Evolutionary conservation across 2,329 filamentous ascomycete species (phyloP), one percentile per base, ranked within the genome.

Genomic region (Paraconiothyrium sp.): DNA sequence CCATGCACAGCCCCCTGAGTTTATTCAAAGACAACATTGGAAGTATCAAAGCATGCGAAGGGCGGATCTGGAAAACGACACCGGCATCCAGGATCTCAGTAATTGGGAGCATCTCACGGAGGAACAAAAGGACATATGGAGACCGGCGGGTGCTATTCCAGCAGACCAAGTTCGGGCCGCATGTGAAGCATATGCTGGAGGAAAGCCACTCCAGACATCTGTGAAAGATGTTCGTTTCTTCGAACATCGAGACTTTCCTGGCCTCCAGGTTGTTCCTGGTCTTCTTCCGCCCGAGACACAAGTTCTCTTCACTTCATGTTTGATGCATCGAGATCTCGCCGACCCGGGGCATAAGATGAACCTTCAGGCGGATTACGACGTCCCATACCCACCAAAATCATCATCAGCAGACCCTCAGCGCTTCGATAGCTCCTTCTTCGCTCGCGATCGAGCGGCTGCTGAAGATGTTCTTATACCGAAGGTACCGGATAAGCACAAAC

Each of bases 261-360:
- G 94, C 54, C 86, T 99, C 4, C 84, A 91, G 57, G 86, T 98
- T 51, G 81, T 94, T 1, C 93, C 94, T 11, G 85, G 86, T 24
- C 82, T 98, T 9, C 80, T 98, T 10, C 90, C 93, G 9, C 85
- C 86, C n/a, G 75, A 82, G 10, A 84, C 92, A 4, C 94, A 99
- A 74, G 82, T 86, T 57, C 80, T 84, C 32, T 84, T 98, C 7
- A 85, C 97, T 1, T 88, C 88, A 48, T 89, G 87, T 61, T 84
- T 97, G 63, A 83, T 97, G 58, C 92, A 96, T 78, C 85, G 87
- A 59, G 92, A 97, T 76, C 84, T 97, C 9, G 88, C 89, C 62
- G 86, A 92, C 68, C 87, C 88, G 2, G 78, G 81, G 11, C 93
- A 98, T 76, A 87, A 91, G 76, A 98, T 94, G 59, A 99, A 98